A percentile compares a stretch with the other conserved stretches of the same genome.
phyloP scores from a whole-genome alignment of 345 rosid genomes.

The Syzygium grande region DNA sequence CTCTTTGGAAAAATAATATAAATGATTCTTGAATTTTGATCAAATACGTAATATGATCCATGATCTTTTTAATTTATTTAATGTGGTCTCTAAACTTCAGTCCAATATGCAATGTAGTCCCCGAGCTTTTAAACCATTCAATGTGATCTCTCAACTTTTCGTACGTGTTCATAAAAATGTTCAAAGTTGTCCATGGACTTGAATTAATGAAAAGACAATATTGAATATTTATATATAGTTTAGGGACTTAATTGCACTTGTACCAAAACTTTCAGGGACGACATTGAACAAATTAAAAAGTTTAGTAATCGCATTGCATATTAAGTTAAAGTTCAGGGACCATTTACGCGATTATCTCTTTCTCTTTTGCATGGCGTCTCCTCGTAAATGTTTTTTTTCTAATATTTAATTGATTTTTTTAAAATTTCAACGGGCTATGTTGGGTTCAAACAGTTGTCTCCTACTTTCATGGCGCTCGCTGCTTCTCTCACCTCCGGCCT shows the following conservation, averaged over 20 bases:
- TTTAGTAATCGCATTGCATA: fast-evolving
- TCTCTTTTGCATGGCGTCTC: not conserved
- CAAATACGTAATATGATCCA: too few relatives aligned
- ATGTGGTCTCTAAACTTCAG: fast-evolving
- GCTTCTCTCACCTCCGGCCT: not conserved
- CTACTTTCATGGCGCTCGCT: not conserved
- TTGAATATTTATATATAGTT: not conserved
- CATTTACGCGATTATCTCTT: not conserved
- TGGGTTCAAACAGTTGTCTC: not conserved
- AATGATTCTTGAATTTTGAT: too few relatives aligned
- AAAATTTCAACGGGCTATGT: not conserved
- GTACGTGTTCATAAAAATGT: not conserved
- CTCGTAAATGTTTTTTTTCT: not conserved
- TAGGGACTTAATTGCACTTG: not conserved
- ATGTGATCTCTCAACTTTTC: fast-evolving
- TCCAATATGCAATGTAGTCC: fast-evolving
- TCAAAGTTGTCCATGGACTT: too few relatives aligned
- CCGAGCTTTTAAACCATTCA: fast-evolving
- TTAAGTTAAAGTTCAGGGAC: not conserved
- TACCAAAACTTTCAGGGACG: not conserved
- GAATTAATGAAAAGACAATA: fast-evolving
- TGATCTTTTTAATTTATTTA: too few relatives aligned
- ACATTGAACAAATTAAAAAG: not conserved
- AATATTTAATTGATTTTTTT: not conserved
- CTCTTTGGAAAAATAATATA: too few relatives aligned